Percentiles rank a stretch among this genome's conserved stretches.
Evolutionary conservation across 2,329 filamentous ascomycete genomes (phyloP).

Genomic region (Verticillium isaacii): DNA sequence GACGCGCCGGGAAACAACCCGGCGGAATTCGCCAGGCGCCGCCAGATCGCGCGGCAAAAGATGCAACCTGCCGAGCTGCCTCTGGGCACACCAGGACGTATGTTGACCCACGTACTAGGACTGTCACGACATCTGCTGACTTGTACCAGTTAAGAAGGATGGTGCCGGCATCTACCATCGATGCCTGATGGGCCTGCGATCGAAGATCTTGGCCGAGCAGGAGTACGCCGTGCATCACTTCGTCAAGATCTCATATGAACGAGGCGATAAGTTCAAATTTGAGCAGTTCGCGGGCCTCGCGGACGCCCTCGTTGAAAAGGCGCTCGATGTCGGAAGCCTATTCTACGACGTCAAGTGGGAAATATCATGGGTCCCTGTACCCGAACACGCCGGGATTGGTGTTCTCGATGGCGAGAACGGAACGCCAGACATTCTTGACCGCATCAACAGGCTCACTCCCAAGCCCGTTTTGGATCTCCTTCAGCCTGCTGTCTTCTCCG

Average conservation of each 20-base stretch:
- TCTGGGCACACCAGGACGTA: conserved; percentile 49
- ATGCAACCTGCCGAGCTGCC: conserved; percentile 20
- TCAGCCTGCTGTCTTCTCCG: conserved; percentile 65
- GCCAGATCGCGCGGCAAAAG: conserved; percentile 35
- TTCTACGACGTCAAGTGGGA: conserved; percentile 83
- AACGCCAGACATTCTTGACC: conserved; percentile 54
- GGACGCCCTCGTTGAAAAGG: conserved; percentile 82
- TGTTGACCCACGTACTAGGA: conserved; percentile 22
- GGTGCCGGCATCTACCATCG: conserved; percentile 79
- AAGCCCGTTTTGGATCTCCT: conserved; percentile 60
- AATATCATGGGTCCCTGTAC: conserved; percentile 57
- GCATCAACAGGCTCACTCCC: conserved; percentile 59
- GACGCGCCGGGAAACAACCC: conserved; percentile 72
- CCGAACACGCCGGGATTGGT: conserved; percentile 9
- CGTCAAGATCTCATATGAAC: conserved; percentile 91
- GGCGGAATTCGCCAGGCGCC: conserved; percentile 57
- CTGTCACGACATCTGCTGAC: conserved; percentile 5
- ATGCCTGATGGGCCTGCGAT: conserved; percentile 78
- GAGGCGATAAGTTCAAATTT: conserved; percentile 93
- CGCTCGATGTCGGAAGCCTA: conserved; percentile 69
- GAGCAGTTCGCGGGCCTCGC: conserved; percentile 85
- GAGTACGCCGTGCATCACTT: conserved; percentile 91
- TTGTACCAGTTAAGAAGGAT: not conserved
- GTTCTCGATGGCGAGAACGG: conserved; percentile 42
- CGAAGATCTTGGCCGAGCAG: conserved; percentile 73